Percentiles rank a stretch among this genome's conserved stretches.
These are phyloP conservation scores for Tilletia caries DNA, from an alignment of 1,284 basidiomycete species.

Conservation along the genomic window DNA sequence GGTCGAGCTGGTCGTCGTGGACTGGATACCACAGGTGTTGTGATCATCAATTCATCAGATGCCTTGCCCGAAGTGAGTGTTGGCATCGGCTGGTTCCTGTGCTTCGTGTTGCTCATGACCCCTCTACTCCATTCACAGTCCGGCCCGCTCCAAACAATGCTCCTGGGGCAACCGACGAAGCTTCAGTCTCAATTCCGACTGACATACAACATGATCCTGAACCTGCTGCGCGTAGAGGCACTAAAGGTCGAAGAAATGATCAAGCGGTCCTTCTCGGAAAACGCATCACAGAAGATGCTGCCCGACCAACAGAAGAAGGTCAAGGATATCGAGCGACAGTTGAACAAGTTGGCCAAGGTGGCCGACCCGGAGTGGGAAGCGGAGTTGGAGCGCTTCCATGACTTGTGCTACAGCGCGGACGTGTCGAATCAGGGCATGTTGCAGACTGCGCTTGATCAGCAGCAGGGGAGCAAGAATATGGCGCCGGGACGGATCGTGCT, in stretches of 20 bases:
- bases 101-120: too few relatives aligned
- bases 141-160: constrained; percentile 76
- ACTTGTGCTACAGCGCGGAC: constrained; percentile 68
- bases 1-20: constrained; percentile 95
- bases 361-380: constrained; percentile 57
- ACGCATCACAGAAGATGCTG: constrained; percentile 83
- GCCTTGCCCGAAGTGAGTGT: constrained; percentile 74
- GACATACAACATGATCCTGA: constrained; percentile 99
- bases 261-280: constrained; percentile 97
- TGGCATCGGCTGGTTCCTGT: too few relatives aligned
- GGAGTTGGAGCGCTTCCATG: constrained; percentile 75
- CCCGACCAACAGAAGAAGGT: constrained; percentile 91
- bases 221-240: constrained; percentile 91
- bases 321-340: constrained; percentile 62
- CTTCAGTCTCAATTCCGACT: constrained; percentile 95
- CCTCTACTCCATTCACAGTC: constrained; percentile 59
- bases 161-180: constrained; percentile 85
- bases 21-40: constrained; percentile 89
- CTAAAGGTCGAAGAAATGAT: constrained; percentile 99
- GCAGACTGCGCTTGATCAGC: constrained; percentile 64
- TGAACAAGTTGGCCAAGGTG: constrained; percentile 68
- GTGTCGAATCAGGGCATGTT: constrained; percentile 67
- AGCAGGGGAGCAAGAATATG: constrained; percentile 69
- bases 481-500: constrained; percentile 75
- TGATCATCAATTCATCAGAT: constrained; percentile 76